A percentile compares a stretch with the other conserved stretches of the same genome.
These are phyloP conservation scores for Chionographis japonica DNA, from an alignment of 106 monocot species.

Conservation along the genomic window DNA sequence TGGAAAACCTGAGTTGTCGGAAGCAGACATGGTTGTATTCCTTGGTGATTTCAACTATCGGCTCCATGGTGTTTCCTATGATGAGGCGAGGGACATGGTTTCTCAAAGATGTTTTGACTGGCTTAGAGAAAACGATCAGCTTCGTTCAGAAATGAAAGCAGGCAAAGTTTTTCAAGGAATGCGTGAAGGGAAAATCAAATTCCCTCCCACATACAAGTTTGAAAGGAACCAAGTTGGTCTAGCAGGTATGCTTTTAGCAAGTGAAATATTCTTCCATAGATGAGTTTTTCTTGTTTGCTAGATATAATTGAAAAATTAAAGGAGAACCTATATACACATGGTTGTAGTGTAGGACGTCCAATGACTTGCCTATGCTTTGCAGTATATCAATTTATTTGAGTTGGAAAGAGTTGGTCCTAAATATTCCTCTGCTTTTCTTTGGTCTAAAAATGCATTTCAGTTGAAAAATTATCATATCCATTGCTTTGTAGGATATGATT, in stretches of 20 bases:
- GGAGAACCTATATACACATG: neutral
- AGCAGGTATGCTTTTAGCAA: constrained; percentile 21
- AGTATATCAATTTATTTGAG: neutral
- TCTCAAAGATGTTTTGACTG: constrained; percentile 81
- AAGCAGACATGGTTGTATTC: constrained; percentile 69
- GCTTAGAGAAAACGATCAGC: constrained; percentile 76
- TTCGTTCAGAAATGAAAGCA: constrained; percentile 41
- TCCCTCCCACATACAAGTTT: constrained; percentile 59
- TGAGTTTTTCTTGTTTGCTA: neutral
- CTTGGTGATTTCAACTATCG: constrained; percentile 78
- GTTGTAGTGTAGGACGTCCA: neutral
- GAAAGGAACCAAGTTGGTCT: constrained; percentile 35
- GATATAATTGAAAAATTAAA: neutral
- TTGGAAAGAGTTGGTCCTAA: neutral
- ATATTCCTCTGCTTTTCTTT: neutral
- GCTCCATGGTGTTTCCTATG: constrained; percentile 54
- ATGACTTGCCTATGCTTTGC: neutral
- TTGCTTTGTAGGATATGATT: constrained; percentile 60
- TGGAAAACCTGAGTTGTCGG: constrained; percentile 59
- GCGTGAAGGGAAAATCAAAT: constrained; percentile 42
- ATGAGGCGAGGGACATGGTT: constrained; percentile 77
- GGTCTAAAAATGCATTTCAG: neutral
- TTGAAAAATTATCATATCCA: constrained; percentile 1
- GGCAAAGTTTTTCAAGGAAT: constrained; percentile 56
- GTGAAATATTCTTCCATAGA: neutral